phyloP scores from a whole-genome alignment of 208 protist genomes.

The Trypanosoma scelopori region DNA sequence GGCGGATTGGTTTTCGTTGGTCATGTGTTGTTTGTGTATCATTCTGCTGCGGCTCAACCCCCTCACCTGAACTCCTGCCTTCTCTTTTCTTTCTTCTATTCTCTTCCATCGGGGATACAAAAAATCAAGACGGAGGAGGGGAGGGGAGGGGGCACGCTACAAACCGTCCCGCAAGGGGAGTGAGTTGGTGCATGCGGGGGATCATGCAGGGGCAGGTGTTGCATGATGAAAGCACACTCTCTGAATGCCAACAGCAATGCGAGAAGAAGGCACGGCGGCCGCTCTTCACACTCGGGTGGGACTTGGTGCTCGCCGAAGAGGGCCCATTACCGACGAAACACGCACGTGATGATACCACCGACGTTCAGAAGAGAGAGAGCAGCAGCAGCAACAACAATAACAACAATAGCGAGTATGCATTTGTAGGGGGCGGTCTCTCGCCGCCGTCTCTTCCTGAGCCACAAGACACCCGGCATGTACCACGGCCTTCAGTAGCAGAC shows the following conservation, averaged over 20 bases:
- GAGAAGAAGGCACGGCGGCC: not conserved
- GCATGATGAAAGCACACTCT: not conserved
- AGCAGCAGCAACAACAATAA: not conserved
- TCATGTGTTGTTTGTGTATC: too few relatives aligned
- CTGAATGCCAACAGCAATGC: not conserved
- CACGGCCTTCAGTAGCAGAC: not conserved
- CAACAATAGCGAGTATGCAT: not conserved
- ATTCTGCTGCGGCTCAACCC: too few relatives aligned
- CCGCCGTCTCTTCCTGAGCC: not conserved
- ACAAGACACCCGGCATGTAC: not conserved
- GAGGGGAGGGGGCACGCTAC: too few relatives aligned
- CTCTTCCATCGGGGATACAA: too few relatives aligned
- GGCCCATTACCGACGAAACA: not conserved
- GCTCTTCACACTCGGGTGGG: constrained; percentile 18
- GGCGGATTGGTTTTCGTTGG: too few relatives aligned
- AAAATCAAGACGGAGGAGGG: too few relatives aligned
- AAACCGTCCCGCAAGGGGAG: too few relatives aligned
- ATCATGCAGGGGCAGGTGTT: not conserved
- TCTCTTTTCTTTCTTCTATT: too few relatives aligned
- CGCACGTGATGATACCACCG: not conserved
- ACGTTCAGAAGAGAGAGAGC: not conserved
- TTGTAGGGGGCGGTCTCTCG: too few relatives aligned
- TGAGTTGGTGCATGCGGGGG: not conserved
- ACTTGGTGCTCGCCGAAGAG: constrained; percentile 13
- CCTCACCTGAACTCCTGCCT: too few relatives aligned